phyloP scores from a whole-genome alignment of 2,329 filamentous ascomycete genomes.

The Stagonosporopsis rhizophila region DNA sequence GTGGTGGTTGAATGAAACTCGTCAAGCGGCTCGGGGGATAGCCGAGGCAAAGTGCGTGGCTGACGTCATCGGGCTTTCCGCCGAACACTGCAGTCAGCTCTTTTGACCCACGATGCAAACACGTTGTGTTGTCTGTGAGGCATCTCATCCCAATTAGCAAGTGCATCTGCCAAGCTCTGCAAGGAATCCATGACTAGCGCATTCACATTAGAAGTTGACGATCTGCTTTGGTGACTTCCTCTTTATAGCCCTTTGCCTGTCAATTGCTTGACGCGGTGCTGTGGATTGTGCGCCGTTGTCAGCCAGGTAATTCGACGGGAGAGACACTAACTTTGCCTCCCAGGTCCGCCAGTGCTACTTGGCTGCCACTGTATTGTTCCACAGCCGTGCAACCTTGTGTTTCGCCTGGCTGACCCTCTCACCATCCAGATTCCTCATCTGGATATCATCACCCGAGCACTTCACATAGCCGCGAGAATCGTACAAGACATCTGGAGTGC shows the following conservation, averaged over 20 bases:
- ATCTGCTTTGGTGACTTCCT: too few species aligned
- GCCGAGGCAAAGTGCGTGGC: not conserved
- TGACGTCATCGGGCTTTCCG: constrained; percentile 8
- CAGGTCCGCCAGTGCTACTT: not conserved
- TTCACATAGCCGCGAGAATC: not conserved
- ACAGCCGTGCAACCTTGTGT: not conserved
- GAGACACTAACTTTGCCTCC: not conserved
- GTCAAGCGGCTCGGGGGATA: not conserved
- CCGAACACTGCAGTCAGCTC: not conserved
- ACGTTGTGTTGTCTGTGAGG: too few species aligned
- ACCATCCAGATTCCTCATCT: not conserved
- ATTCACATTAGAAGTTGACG: too few species aligned
- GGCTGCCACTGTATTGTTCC: not conserved
- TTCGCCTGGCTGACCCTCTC: not conserved
- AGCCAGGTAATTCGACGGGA: too few species aligned
- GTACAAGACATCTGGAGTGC: not conserved
- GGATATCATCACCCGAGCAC: not conserved
- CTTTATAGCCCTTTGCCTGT: too few species aligned
- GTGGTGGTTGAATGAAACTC: too few species aligned
- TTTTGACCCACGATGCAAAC: too few species aligned
- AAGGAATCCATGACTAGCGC: too few species aligned
- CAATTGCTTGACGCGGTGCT: not conserved
- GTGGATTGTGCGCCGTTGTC: not conserved
- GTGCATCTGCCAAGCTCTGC: too few species aligned
- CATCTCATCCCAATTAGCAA: too few species aligned